A percentile compares a stretch with the other conserved stretches of the same genome.
These are phyloP conservation scores for Pleurotus tuber-regium DNA, from an alignment of 768 basidiomycete genomes.

Conservation along the genomic window DNA sequence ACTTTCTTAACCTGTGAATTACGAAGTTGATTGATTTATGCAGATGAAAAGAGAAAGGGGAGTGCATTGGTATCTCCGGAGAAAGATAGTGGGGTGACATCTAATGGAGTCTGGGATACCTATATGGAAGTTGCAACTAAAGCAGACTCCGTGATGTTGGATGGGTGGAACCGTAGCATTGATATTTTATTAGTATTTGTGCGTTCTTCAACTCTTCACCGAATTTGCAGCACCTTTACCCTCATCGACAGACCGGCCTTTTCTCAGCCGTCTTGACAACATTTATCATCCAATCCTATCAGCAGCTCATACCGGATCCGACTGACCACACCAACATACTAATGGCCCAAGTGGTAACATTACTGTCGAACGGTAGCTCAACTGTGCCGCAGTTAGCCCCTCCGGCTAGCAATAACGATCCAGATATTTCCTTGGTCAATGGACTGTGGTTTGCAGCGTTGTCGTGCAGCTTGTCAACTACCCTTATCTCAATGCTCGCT, in stretches of 20 bases:
- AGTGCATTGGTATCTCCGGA: too few species aligned
- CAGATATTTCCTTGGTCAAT: conserved; percentile 32
- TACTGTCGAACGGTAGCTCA: conserved; percentile 5
- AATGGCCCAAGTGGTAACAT: background rate
- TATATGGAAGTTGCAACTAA: conserved; percentile 39
- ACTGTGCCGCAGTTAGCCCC: background rate
- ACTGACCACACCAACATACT: conserved; percentile 16
- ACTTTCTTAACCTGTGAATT: too few species aligned
- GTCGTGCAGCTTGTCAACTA: conserved; percentile 38
- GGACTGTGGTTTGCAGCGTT: conserved; percentile 46
- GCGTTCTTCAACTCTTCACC: conserved; percentile 16
- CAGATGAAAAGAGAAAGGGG: too few species aligned
- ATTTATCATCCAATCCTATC: conserved; percentile 30
- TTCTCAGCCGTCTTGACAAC: conserved; percentile 39
- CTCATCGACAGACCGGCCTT: conserved; percentile 30
- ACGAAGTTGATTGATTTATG: too few species aligned
- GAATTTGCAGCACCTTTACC: background rate
- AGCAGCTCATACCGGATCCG: conserved; percentile 32
- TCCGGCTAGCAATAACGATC: conserved; percentile 9
- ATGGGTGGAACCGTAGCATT: conserved; percentile 41
- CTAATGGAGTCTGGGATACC: conserved; percentile 43
- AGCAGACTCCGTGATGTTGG: conserved; percentile 30
- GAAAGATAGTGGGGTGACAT: too few species aligned
- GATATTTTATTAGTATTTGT: conserved; percentile 45
- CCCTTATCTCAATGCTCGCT: conserved; percentile 42